Percentiles rank a stretch among this genome's conserved stretches.
phyloP scores from a whole-genome alignment of 345 rosid genomes.

The Lagerstroemia speciosa region DNA sequence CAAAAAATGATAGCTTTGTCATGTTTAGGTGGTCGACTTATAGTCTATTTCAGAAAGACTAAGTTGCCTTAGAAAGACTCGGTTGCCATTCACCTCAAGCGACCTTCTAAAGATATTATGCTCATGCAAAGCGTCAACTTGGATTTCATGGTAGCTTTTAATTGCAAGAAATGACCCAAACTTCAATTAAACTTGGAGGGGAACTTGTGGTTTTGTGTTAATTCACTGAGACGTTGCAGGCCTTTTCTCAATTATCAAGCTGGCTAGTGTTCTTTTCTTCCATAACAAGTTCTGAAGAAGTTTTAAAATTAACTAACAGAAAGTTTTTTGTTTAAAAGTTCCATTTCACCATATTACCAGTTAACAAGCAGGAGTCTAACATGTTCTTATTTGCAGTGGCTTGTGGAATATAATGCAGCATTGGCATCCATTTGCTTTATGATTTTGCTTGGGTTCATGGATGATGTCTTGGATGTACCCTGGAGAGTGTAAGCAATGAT shows the following conservation, averaged over 20 bases:
- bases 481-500: conserved; percentile 91
- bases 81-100: not conserved
- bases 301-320: not conserved
- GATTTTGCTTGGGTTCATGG: conserved; percentile 91
- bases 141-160: not conserved
- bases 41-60: not conserved
- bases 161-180: not conserved
- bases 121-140: not conserved
- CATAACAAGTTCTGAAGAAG: not conserved
- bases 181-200: not conserved
- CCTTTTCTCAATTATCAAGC: no score
- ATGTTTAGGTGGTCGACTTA: not conserved
- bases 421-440: conserved; percentile 92
- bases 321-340: not conserved
- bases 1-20: not conserved
- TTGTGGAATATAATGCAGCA: conserved; percentile 95
- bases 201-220: not conserved
- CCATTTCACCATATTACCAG: not conserved
- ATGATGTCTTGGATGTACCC: conserved; percentile 93
- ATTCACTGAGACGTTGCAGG: no score
- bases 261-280: no score
- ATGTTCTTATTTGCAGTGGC: conserved; percentile 63
- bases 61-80: not conserved
- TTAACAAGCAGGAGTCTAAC: conserved; percentile 1
- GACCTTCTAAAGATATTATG: not conserved